Evolutionary conservation across 129 eudicot genomes (phyloP).

Genomic region (Calendula officinalis): DNA sequence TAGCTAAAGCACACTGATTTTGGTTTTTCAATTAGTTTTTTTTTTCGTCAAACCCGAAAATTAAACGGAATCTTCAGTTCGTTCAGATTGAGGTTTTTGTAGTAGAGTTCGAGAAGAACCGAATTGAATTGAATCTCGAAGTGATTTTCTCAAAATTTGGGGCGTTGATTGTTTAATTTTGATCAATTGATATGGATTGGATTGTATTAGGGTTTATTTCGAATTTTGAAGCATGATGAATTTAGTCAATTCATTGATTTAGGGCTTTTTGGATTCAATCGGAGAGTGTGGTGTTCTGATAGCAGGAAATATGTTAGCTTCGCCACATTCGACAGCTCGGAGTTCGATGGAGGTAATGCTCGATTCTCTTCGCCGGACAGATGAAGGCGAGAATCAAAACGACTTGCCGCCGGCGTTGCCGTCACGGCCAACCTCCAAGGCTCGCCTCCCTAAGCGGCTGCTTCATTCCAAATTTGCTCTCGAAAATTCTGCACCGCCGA

Average conservation of each 20-base stretch:
- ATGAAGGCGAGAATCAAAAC: slow-evolving; percentile 50
- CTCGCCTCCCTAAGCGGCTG: slow-evolving; percentile 67
- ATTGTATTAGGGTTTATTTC: slow-evolving; percentile 29
- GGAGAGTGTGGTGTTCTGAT: slow-evolving; percentile 20
- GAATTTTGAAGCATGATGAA: slow-evolving; percentile 8
- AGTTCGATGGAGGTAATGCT: slow-evolving; percentile 97
- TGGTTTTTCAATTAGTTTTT: too few relatives aligned
- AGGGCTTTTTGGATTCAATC: slow-evolving; percentile 22
- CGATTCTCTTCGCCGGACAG: slow-evolving; percentile 63
- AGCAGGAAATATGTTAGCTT: slow-evolving; percentile 34
- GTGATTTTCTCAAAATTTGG: background rate
- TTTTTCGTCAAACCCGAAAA: too few relatives aligned
- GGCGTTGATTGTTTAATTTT: slow-evolving; percentile 1
- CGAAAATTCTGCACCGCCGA: slow-evolving; percentile 23
- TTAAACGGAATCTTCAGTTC: background rate
- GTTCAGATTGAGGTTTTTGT: slow-evolving; percentile 2
- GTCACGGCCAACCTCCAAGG: slow-evolving; percentile 60
- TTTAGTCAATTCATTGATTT: background rate
- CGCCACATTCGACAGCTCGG: slow-evolving; percentile 55
- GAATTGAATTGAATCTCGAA: background rate
- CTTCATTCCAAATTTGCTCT: slow-evolving; percentile 42
- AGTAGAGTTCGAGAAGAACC: slow-evolving; percentile 13
- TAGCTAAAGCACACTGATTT: slow-evolving; percentile 27
- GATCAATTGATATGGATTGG: slow-evolving; percentile 1
- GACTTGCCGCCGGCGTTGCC: slow-evolving; percentile 92